Percentiles rank a stretch among this genome's conserved stretches.
These are phyloP conservation scores for Phytopythium ostracodes DNA, from an alignment of 352 stramenopile species.

Conservation along the genomic window DNA sequence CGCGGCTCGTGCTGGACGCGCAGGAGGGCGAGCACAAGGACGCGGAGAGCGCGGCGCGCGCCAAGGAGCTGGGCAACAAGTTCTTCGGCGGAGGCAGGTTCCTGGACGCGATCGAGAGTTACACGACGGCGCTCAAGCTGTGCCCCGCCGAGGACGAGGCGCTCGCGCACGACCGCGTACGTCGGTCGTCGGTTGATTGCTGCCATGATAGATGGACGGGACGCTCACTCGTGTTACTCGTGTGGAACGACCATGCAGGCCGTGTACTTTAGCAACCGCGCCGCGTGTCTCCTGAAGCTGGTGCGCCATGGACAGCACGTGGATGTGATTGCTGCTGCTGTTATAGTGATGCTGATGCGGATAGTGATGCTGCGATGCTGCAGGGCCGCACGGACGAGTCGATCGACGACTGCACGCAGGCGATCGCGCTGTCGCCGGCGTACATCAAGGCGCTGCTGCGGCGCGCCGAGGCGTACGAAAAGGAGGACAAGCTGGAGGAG, in stretches of 20 bases:
- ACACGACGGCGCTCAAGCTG: constrained; percentile 79
- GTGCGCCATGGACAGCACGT: constrained; percentile 8
- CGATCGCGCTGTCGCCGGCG: constrained; percentile 92
- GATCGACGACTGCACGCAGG: constrained; percentile 93
- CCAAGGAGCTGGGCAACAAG: constrained; percentile 84
- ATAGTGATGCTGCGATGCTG: neutral
- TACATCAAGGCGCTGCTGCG: constrained; percentile 96
- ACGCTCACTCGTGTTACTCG: neutral
- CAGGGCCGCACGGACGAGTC: constrained; percentile 79
- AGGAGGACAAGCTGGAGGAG: constrained; percentile 92
- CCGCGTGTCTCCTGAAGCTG: constrained; percentile 69
- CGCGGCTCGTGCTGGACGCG: constrained; percentile 41
- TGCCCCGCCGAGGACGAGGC: constrained; percentile 73
- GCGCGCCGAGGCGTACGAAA: constrained; percentile 90
- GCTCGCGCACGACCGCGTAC: constrained; percentile 64
- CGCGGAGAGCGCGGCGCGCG: constrained; percentile 65
- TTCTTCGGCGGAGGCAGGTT: constrained; percentile 67
- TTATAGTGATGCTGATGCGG: neutral
- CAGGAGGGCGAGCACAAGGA: constrained; percentile 30
- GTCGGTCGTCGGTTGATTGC: neutral
- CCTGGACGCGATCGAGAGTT: constrained; percentile 81
- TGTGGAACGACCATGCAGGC: constrained; percentile 24
- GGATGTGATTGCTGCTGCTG: neutral
- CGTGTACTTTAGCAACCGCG: constrained; percentile 86
- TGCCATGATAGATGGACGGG: neutral